A percentile compares a stretch with the other conserved stretches of the same genome.
These are phyloP conservation scores for Gossypium davidsonii DNA, from an alignment of 441 rosid genomes.

Conservation along the genomic window DNA sequence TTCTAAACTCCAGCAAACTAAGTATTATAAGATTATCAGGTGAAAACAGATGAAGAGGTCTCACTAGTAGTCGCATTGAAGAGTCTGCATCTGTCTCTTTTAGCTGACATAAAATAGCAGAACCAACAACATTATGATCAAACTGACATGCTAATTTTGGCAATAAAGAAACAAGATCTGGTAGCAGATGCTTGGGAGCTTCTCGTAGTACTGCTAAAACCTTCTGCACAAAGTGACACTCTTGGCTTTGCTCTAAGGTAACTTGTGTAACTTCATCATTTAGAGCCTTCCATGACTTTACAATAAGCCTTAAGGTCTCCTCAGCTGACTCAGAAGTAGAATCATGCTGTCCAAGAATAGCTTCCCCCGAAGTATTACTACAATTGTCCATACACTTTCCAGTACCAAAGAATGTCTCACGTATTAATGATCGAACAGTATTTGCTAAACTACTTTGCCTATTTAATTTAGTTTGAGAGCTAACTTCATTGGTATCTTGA, in stretches of 20 bases:
- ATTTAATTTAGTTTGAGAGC: constrained; percentile 55
- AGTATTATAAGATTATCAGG: neutral
- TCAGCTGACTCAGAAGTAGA: constrained; percentile 86
- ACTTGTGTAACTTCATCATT: constrained; percentile 88
- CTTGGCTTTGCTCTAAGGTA: constrained; percentile 80
- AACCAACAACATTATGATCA: constrained; percentile 84
- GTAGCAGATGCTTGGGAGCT: constrained; percentile 86
- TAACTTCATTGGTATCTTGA: constrained; percentile 46
- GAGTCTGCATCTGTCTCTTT: constrained; percentile 79
- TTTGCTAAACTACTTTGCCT: constrained; percentile 56
- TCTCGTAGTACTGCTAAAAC: constrained; percentile 77
- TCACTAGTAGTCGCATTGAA: constrained; percentile 71
- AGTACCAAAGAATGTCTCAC: constrained; percentile 43
- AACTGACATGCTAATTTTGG: constrained; percentile 92
- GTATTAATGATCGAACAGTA: constrained; percentile 44
- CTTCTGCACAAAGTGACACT: constrained; percentile 83
- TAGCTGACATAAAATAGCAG: constrained; percentile 75
- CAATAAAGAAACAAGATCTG: constrained; percentile 72
- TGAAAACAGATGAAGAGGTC: constrained; percentile 27
- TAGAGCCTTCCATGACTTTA: constrained; percentile 77
- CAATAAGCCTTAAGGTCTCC: constrained; percentile 87
- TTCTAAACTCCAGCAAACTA: neutral
- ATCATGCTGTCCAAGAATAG: constrained; percentile 48
- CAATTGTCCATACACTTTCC: constrained; percentile 58
- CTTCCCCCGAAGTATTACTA: constrained; percentile 39